Percentiles rank a stretch among this genome's conserved stretches.
phyloP scores from a whole-genome alignment of 306 rosid genomes.

The Crataegus laevigata region DNA sequence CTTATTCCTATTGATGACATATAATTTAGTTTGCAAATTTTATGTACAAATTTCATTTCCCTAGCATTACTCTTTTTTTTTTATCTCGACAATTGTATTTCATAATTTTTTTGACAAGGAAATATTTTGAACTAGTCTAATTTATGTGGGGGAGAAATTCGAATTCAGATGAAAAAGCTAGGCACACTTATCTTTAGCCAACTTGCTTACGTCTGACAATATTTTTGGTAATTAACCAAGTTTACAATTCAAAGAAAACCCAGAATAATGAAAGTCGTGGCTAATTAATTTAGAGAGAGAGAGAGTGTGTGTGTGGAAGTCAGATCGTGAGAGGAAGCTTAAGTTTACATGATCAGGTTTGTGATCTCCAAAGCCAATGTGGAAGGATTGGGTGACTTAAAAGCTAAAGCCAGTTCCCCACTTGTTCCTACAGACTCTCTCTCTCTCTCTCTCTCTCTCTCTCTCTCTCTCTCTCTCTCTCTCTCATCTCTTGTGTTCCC shows the following conservation, averaged over 20 bases:
- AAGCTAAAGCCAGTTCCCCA: slow-evolving; percentile 19
- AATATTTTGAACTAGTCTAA: too few species aligned
- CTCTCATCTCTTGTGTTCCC: slow-evolving; percentile 63
- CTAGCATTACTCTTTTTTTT: too few species aligned
- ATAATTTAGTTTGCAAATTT: too few species aligned
- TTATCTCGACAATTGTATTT: neutral
- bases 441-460: slow-evolving; percentile 23
- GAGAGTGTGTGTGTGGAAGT: slow-evolving; percentile 1
- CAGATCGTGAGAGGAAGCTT: slow-evolving; percentile 21
- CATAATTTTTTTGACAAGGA: neutral
- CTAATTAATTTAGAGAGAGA: neutral
- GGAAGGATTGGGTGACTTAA: slow-evolving; percentile 28
- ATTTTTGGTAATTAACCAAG: too few species aligned
- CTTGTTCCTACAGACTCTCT: neutral
- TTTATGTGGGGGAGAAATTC: too few species aligned
- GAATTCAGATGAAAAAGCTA: too few species aligned
- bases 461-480: slow-evolving; percentile 21
- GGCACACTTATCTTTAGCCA: too few species aligned
- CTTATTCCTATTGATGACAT: too few species aligned
- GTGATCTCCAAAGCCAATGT: slow-evolving; percentile 25
- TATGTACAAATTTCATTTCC: too few species aligned
- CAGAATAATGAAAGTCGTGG: neutral
- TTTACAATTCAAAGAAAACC: neutral
- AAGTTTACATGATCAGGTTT: slow-evolving; percentile 22
- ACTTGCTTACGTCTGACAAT: too few species aligned